Base-by-base conservation (phyloP, 2,329 filamentous ascomycete species). In the Huntiella abstrusa region DNA sequence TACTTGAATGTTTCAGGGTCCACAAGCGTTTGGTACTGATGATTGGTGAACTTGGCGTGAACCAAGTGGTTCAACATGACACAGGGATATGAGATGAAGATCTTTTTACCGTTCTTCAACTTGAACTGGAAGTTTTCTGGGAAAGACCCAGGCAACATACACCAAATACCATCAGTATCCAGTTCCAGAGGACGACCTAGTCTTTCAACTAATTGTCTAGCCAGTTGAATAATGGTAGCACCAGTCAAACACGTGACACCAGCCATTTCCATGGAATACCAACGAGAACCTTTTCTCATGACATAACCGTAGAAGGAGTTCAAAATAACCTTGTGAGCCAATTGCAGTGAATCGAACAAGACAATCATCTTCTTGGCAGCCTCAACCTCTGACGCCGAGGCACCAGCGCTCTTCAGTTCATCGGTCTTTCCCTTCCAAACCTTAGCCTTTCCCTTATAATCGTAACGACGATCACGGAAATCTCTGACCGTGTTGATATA, bases 201-300 rank as follows among this genome's bases (percentile, higher is more conserved):
- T 5, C 91, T 75, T 59, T 98, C 91, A 3, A 98, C 88, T 2
- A 98, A 72, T 55, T 91, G 80, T 57, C 88, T 77, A 13, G 91
- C 92, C 72, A 98, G 77, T 58, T 98, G 91, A 59, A 98, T 98
- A 58, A 98, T 98, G 37, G 79, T 83, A 32, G 91, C 91, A 51
- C 91, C 91, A 1, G 91, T 98, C 60, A 98, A 67, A 64, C 91
- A 98, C 37, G 91, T 98, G 4, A 98, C 91, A 55, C 91, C 91
- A 12, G 92, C 91, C 91, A 98, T 98, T 60, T 98, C 91, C 73
- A 98, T 80, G 13, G 91, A 98, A 59, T 98, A 98, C 91, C 91
- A 98, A 47, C 91, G 77, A 34, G 91, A 98, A 33, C 91, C 91
- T 60, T 98, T 98, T 65, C 91, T 74, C 91, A 98, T 98, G 60